Percentiles rank a stretch among this genome's conserved stretches.
Evolutionary conservation across 225 moss, liverwort and hornwort species (phyloP).

Genomic region (Takakia lepidozioides): DNA sequence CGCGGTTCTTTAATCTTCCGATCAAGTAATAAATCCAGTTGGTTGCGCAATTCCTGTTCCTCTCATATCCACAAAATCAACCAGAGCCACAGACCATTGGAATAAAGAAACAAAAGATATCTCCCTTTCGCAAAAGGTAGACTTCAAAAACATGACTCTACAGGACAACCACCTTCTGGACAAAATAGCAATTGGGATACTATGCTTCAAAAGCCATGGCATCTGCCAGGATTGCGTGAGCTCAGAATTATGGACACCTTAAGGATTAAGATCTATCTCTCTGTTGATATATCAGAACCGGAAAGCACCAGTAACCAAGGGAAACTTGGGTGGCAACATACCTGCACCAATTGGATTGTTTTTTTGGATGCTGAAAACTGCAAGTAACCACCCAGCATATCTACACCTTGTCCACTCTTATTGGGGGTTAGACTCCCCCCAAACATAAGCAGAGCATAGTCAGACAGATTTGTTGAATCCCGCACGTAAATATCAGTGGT

Average conservation of each 20-base stretch:
- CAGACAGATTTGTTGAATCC: slow-evolving; percentile 88
- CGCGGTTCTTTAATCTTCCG: slow-evolving; percentile 85
- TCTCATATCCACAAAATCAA: slow-evolving; percentile 1
- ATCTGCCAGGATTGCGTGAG: too few species aligned
- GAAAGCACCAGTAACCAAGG: too few species aligned
- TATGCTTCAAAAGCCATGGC: too few species aligned
- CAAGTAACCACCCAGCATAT: slow-evolving; percentile 91
- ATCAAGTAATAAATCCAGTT: slow-evolving; percentile 76
- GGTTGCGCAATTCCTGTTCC: slow-evolving; percentile 70
- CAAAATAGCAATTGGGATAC: too few species aligned
- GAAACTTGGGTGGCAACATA: slow-evolving; percentile 16
- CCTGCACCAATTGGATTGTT: slow-evolving; percentile 84
- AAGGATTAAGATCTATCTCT: too few species aligned
- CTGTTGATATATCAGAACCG: too few species aligned
- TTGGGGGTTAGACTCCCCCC: slow-evolving; percentile 75
- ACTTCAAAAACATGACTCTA: too few species aligned
- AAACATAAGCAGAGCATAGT: slow-evolving; percentile 94
- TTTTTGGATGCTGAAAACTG: slow-evolving; percentile 85
- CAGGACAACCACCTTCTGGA: too few species aligned
- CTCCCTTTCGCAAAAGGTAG: too few species aligned
- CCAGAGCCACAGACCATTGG: too few species aligned
- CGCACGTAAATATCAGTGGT: slow-evolving; percentile 89
- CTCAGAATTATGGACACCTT: too few species aligned
- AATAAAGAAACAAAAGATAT: too few species aligned
- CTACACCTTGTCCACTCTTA: slow-evolving; percentile 72